Conservation (phyloP, 805 yeast species). For the Candida palmyrensis region DNA sequence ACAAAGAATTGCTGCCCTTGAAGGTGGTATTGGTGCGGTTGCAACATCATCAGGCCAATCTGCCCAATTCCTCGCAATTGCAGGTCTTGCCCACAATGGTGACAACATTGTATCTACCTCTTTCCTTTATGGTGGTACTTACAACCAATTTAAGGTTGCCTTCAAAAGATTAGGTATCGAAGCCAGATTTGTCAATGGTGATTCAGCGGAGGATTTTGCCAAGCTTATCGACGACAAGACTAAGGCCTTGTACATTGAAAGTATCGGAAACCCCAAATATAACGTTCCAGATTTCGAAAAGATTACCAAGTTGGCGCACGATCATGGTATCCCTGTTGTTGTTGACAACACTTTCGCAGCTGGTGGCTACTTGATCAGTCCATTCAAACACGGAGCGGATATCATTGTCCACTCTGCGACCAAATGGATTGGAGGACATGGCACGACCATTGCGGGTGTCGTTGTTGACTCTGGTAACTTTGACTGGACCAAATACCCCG, state of each 20-base stretch:
- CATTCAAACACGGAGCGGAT: conserved; percentile 87
- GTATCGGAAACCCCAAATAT: conserved; percentile 90
- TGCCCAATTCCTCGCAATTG: conserved; percentile 82
- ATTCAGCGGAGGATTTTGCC: conserved; percentile 67
- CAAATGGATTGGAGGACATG: conserved; percentile 98
- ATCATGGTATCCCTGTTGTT: conserved; percentile 82
- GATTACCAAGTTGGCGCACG: conserved; percentile 72
- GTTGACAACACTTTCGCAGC: conserved; percentile 98
- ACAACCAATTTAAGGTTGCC: conserved; percentile 89
- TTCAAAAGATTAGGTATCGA: conserved; percentile 87
- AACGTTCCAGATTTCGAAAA: conserved; percentile 87
- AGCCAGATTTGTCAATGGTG: conserved; percentile 81
- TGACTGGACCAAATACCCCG: conserved; percentile 83
- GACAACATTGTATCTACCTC: conserved; percentile 87
- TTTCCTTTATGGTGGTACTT: conserved; percentile 91
- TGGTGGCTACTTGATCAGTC: conserved; percentile 83
- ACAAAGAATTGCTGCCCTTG: conserved; percentile 87
- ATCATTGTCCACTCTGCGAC: conserved; percentile 93
- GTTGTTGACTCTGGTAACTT: conserved; percentile 88
- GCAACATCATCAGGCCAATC: conserved; percentile 96
- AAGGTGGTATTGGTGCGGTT: conserved; percentile 86
- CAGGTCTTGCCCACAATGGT: conserved; percentile 81
- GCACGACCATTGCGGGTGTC: conserved; percentile 91
- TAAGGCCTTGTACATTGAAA: conserved; percentile 83
- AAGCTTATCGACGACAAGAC: conserved; percentile 76